These are phyloP conservation scores for Calonectria hongkongensis DNA, from an alignment of 2,329 filamentous ascomycete species.

Conservation along the genomic window DNA sequence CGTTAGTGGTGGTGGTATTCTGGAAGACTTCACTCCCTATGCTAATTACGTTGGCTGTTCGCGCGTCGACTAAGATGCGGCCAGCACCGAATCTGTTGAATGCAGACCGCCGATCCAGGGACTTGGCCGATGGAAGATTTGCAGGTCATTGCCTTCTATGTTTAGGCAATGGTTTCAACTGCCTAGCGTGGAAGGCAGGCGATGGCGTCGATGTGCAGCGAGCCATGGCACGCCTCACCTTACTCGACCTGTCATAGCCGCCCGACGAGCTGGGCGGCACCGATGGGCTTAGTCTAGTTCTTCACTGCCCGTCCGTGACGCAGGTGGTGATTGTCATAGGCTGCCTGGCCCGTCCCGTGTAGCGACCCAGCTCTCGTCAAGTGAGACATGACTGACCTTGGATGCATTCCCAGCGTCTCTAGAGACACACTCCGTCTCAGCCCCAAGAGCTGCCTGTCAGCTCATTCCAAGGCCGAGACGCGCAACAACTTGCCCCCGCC, in stretches of 20 bases:
- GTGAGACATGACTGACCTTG: conserved; percentile 46
- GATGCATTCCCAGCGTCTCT: conserved; percentile 34
- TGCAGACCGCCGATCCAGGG: conserved; percentile 54
- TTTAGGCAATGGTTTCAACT: conserved; percentile 27
- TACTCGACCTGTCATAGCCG: conserved; percentile 28
- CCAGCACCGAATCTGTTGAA: conserved; percentile 21
- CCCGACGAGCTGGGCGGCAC: conserved; percentile 20
- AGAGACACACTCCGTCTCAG: conserved; percentile 37
- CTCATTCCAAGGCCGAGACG: conserved; percentile 10
- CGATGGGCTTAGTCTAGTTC: conserved; percentile 13
- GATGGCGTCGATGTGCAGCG: conserved; percentile 18
- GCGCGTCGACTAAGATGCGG: conserved; percentile 10
- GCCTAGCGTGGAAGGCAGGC: conserved; percentile 31
- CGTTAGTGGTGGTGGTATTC: conserved; percentile 21
- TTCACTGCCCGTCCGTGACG: conserved; percentile 37
- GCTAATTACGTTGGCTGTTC: conserved; percentile 10
- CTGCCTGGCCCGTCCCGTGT: conserved; percentile 37
- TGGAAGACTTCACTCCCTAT: conserved; percentile 21
- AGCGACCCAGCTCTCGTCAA: conserved; percentile 27
- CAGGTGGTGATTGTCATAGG: conserved; percentile 31
- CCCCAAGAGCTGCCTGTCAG: conserved; percentile 27
- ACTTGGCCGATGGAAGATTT: conserved; percentile 51
- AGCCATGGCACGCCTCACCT: conserved; percentile 28
- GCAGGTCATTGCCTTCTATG: conserved; percentile 37
- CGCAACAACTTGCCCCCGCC: conserved; percentile 49